Percentiles rank a stretch among this genome's conserved stretches.
Conservation (phyloP, 345 rosid genomes). For the Ricinus communis region DNA sequence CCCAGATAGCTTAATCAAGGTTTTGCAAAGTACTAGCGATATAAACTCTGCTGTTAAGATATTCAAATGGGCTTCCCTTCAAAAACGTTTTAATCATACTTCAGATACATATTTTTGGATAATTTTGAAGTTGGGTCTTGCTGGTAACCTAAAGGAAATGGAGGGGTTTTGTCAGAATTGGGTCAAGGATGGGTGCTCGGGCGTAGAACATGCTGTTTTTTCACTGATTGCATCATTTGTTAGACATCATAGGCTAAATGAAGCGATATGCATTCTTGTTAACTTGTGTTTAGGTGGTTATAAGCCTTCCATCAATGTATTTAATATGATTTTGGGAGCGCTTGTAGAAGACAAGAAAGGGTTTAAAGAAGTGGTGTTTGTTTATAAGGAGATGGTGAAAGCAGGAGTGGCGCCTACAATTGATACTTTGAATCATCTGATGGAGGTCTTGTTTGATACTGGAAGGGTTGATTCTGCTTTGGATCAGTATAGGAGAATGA, state of each 20-base stretch:
- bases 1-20: conserved; percentile 42
- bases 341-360: conserved; percentile 40
- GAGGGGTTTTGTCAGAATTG: conserved; percentile 40
- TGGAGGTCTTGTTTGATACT: conserved; percentile 46
- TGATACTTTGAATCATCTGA: conserved; percentile 46
- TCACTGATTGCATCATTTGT: conserved; percentile 41
- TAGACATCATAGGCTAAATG: conserved; percentile 31
- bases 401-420: conserved; percentile 45
- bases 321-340: conserved; percentile 44
- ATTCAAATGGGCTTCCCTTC: conserved; percentile 54
- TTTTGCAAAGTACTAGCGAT: conserved; percentile 42
- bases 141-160: conserved; percentile 44
- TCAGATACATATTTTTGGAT: conserved; percentile 45
- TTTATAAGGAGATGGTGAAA: conserved; percentile 65
- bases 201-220: conserved; percentile 32
- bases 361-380: conserved; percentile 41
- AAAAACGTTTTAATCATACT: conserved; percentile 44
- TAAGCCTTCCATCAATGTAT: conserved; percentile 33
- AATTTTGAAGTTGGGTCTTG: conserved; percentile 51
- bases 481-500: conserved; percentile 53
- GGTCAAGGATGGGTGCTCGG: conserved; percentile 35
- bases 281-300: conserved; percentile 37
- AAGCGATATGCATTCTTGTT: conserved; percentile 41
- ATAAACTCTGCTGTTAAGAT: conserved; percentile 41
- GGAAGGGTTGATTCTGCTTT: conserved; percentile 40